phyloP scores from a whole-genome alignment of 495 filamentous ascomycete genomes.

The Rostrohypoxylon terebratum region DNA sequence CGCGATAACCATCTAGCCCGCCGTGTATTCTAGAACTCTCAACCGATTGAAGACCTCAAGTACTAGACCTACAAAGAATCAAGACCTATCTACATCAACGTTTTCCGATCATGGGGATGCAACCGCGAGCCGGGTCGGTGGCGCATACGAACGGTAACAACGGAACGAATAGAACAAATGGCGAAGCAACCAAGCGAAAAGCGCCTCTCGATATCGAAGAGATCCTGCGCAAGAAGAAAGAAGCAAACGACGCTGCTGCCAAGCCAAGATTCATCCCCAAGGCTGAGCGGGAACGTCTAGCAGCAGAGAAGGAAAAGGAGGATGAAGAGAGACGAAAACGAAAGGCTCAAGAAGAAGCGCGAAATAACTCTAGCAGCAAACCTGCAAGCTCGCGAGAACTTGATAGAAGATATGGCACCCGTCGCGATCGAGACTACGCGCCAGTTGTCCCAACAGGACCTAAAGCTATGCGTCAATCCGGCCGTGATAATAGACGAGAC shows the following conservation, averaged over 20 bases:
- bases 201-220: slow-evolving; percentile 62
- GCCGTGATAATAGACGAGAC: slow-evolving; percentile 63
- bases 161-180: slow-evolving; percentile 25
- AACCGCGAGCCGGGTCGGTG: slow-evolving; percentile 44
- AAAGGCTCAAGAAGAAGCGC: slow-evolving; percentile 64
- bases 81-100: slow-evolving; percentile 10
- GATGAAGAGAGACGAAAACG: slow-evolving; percentile 74
- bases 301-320: slow-evolving; percentile 84
- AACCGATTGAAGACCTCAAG: background rate
- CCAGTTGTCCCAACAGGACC: slow-evolving; percentile 78
- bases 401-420: slow-evolving; percentile 39
- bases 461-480: slow-evolving; percentile 72
- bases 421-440: slow-evolving; percentile 44
- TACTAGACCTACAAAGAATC: background rate
- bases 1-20: background rate
- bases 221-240: slow-evolving; percentile 59
- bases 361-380: slow-evolving; percentile 38
- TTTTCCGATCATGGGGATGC: slow-evolving; percentile 43
- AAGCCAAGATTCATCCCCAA: slow-evolving; percentile 95
- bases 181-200: slow-evolving; percentile 43
- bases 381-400: slow-evolving; percentile 5
- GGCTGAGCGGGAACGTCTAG: slow-evolving; percentile 86
- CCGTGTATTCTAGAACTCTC: background rate
- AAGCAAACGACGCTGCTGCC: slow-evolving; percentile 60
- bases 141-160: slow-evolving; percentile 27